A percentile compares a stretch with the other conserved stretches of the same genome.
phyloP scores from a whole-genome alignment of 306 rosid genomes.

The Echinosophora koreensis region DNA sequence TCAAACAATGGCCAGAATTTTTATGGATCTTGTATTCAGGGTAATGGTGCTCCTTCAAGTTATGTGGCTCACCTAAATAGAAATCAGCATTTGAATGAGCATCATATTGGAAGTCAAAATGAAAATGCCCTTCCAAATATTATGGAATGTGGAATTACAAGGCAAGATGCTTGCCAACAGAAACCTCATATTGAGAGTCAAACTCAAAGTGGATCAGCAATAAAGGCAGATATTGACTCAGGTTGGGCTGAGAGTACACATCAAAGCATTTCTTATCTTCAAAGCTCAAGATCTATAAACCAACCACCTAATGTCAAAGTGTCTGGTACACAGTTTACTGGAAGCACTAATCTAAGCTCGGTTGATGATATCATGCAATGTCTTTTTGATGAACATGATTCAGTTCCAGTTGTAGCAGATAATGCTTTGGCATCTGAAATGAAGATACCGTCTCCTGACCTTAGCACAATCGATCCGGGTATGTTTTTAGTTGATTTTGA shows the following conservation, averaged over 20 bases:
- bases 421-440: slow-evolving; percentile 46
- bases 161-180: slow-evolving; percentile 34
- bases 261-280: slow-evolving; percentile 47
- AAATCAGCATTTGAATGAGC: slow-evolving; percentile 44
- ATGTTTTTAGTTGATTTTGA: slow-evolving; percentile 56
- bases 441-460: slow-evolving; percentile 47
- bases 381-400: slow-evolving; percentile 45
- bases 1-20: slow-evolving; percentile 42
- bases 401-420: slow-evolving; percentile 39
- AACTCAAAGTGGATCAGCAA: slow-evolving; percentile 34
- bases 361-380: slow-evolving; percentile 51
- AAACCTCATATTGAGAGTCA: slow-evolving; percentile 35
- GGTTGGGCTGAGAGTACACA: slow-evolving; percentile 46
- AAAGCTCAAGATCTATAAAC: slow-evolving; percentile 40
- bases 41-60: slow-evolving; percentile 42
- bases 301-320: slow-evolving; percentile 45
- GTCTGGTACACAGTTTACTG: slow-evolving; percentile 42
- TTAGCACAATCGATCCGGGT: slow-evolving; percentile 45
- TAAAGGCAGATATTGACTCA: slow-evolving; percentile 33
- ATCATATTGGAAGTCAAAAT: slow-evolving; percentile 43
- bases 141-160: slow-evolving; percentile 26
- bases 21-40: slow-evolving; percentile 43
- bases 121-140: slow-evolving; percentile 20
- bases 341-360: slow-evolving; percentile 7
- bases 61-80: slow-evolving; percentile 34